Base-by-base conservation (phyloP, 768 basidiomycete species). In the Russula earlei region DNA sequence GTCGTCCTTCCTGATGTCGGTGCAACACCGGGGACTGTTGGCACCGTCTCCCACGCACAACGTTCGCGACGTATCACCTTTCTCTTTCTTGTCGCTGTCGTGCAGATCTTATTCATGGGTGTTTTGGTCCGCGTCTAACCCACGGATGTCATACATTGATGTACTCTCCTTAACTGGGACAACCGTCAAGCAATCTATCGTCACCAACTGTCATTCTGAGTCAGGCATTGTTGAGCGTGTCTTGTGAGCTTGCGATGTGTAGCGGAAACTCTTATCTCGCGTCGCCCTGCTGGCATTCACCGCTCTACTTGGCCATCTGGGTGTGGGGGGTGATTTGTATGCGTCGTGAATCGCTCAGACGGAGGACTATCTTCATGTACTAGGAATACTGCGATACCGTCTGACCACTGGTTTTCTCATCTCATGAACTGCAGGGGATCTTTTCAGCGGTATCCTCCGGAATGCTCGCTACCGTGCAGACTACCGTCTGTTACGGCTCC, bases 1-100 rank as follows among this genome's bases (percentile, higher is more conserved):
- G 83, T 96, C 52, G 84, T 96, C 50, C 79, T 96, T 1, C 91
- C 94, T 4, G 92, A 96, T 68, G 77, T 85, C 2, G 79, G 76
- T 10, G 65, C 66, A 9, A 63, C 70, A 62, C 67, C 67, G 63
- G 66, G 69, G 64, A 65, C 63, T 20, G 67, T 72, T 27, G 63
- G 64, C 4, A 68, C 65, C 12, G 63, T 65, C 46, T 65, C 76
- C 3, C 73, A 76, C 36, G 78, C 85, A 0, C 88, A 91, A 61
- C 79, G 93, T 15, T 80, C 85, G n/a, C 74, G 89, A 31, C 75
- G 93, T 44, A 89, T 96, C 57, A 83, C 87, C 34, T 96, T 97
- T 72, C 73, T 98, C 48, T 89, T 98, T 68, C 71, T 89, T 19
- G 83, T 93, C 58, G 92, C 92, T 3, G 79, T 87, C 37, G 72